These are phyloP conservation scores for Xerocomellus dryophilus DNA, from an alignment of 768 basidiomycete species.

Conservation along the genomic window DNA sequence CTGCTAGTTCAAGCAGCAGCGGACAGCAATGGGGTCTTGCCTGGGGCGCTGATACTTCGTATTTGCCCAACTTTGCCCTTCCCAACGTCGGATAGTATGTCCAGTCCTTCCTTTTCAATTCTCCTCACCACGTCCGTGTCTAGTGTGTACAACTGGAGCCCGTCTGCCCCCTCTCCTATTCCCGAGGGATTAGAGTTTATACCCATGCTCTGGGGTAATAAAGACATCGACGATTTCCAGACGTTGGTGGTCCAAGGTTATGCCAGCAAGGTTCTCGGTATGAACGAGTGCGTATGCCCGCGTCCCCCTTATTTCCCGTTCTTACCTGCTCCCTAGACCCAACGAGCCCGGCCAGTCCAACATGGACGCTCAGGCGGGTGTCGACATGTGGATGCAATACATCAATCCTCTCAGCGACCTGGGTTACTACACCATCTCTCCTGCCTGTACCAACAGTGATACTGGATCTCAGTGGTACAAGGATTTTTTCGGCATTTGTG, in stretches of 20 bases:
- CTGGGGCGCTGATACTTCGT: slow-evolving; percentile 33
- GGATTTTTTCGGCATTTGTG: slow-evolving; percentile 50
- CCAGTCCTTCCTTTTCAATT: not conserved
- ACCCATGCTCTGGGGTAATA: slow-evolving; percentile 63
- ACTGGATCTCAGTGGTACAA: slow-evolving; percentile 63
- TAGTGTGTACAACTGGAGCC: slow-evolving; percentile 63
- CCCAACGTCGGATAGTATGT: slow-evolving; percentile 43
- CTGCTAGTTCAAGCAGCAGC: not conserved
- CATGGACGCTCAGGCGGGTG: slow-evolving; percentile 49
- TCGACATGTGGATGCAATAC: slow-evolving; percentile 55
- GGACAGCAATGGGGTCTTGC: slow-evolving; percentile 47
- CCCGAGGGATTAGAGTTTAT: no score
- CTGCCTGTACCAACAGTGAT: slow-evolving; percentile 63
- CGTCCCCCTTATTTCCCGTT: not conserved
- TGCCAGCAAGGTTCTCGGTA: slow-evolving; percentile 49
- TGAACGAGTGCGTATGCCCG: slow-evolving; percentile 65
- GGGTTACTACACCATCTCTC: slow-evolving; percentile 61
- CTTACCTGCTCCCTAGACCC: slow-evolving; percentile 48
- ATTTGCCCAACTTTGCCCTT: slow-evolving; percentile 46
- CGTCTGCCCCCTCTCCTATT: no score
- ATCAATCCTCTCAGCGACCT: slow-evolving; percentile 52
- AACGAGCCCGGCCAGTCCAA: slow-evolving; percentile 62
- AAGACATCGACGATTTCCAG: slow-evolving; percentile 45
- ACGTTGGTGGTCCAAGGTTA: slow-evolving; percentile 46
- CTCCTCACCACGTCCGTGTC: not conserved